Percentiles rank a stretch among this genome's conserved stretches.
Conservation (phyloP, 1,284 basidiomycete species). For the Coniferiporia sulphurascens region DNA sequence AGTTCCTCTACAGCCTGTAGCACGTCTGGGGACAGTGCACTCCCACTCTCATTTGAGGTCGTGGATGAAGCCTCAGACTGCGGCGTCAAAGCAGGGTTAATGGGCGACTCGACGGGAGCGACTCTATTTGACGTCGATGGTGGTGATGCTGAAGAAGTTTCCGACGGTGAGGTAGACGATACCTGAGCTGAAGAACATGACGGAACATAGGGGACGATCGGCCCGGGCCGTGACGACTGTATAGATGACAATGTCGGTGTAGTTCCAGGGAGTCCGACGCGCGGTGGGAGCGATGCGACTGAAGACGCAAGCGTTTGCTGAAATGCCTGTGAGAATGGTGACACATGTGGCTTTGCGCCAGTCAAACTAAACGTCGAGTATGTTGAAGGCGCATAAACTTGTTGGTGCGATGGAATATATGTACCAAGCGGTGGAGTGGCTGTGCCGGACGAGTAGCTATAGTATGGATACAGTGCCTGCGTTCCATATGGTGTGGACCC, state of each 20-base stretch:
- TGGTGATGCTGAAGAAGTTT: neutral
- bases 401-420: neutral
- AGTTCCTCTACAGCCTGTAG: slow-evolving; percentile 5
- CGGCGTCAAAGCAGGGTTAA: neutral
- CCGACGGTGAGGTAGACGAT: neutral
- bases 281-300: slow-evolving; percentile 1
- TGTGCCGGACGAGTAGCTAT: neutral
- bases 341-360: neutral
- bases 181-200: neutral
- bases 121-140: neutral
- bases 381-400: neutral
- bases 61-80: neutral
- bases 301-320: slow-evolving; percentile 2
- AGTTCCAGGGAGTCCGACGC: neutral
- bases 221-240: neutral
- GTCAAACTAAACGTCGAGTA: neutral
- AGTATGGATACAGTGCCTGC: neutral
- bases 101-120: neutral
- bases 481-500: neutral
- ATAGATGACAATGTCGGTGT: neutral
- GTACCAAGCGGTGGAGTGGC: neutral
- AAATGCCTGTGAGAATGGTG: slow-evolving; percentile 1
- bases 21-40: neutral
- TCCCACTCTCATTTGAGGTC: neutral
- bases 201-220: neutral